Evolutionary conservation across 2,329 filamentous ascomycete species (phyloP), one percentile per base, ranked within the genome.

Genomic region (Colletotrichum lindemuthianum): DNA sequence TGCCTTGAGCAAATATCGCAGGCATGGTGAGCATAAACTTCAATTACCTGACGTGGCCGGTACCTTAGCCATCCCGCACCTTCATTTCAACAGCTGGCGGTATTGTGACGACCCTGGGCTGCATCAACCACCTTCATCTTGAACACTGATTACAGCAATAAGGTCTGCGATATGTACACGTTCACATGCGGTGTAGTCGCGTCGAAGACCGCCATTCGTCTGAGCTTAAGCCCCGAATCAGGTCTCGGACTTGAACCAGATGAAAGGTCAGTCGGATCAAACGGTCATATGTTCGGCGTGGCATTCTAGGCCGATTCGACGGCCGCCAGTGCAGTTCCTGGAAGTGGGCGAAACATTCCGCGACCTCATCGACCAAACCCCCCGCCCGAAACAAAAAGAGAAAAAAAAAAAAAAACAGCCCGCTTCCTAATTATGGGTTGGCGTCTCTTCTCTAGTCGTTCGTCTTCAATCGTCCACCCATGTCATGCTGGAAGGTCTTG

Each of bases 41-140:
- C 51, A 55, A 61, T 65, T 41, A 53, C 4, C 24, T 24, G 24
- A 24, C 24, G 24, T 24, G 24, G 24, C 24, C 24, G 24, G 8
- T 50, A 36, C 6, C 37, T 53, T 43, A 52, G 48, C 43, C 41
- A 32, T 48, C 43, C 44, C 12, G 41, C 53, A 48, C 34, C 41
- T 24, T 60, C 56, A 60, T 54, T 60, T 60, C 47, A 47, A 37
- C 41, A 55, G 43, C 49, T 59, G 15, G 33, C 32, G 44, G 44
- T 44, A 49, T 36, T 33, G 13, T 49, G 43, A 49, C 37, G 39
- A 56, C 41, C 44, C 49, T 54, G 34, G 50, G 37, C 40, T 59
- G 57, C 61, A 64, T 64, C 61, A 60, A 55, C 45, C 55, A 4
- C 36, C 44, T 44, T 60, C 50, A 60, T 64, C 57, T 64, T 49